Conservation (phyloP, 805 yeast species). For the Ogataea pilisensis region DNA sequence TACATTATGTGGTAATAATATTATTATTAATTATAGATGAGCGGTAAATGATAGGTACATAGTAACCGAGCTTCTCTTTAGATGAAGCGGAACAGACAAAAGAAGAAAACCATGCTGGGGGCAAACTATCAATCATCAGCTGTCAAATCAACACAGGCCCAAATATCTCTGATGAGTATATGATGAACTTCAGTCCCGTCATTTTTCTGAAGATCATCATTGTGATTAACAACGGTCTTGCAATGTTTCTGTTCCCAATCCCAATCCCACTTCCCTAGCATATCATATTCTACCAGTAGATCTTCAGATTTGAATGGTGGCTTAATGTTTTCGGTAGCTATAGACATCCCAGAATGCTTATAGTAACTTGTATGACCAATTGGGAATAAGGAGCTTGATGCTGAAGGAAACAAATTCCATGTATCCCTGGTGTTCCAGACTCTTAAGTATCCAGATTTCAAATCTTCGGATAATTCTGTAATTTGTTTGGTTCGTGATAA, state of each 20-base stretch:
- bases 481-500: constrained; percentile 12
- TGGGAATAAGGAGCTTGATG: constrained; percentile 7
- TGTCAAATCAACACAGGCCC: constrained; percentile 20
- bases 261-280: constrained; percentile 20
- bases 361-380: constrained; percentile 11
- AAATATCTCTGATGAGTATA: constrained; percentile 14
- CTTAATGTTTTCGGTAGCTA: constrained; percentile 18
- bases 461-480: constrained; percentile 5
- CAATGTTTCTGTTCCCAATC: constrained; percentile 17
- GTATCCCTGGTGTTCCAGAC: constrained; percentile 23
- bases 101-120: too few relatives aligned
- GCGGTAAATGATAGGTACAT: too few relatives aligned
- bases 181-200: constrained; percentile 19
- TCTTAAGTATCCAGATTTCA: constrained; percentile 17
- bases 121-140: constrained; percentile 4
- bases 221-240: constrained; percentile 12
- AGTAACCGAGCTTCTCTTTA: too few relatives aligned
- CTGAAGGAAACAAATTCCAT: constrained; percentile 20
- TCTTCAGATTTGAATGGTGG: constrained; percentile 8
- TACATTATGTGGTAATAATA: too few relatives aligned
- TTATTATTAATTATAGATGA: too few relatives aligned
- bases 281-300: constrained; percentile 16
- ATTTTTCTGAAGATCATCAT: constrained; percentile 12
- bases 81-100: too few relatives aligned
- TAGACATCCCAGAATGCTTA: constrained; percentile 20